phyloP scores from a whole-genome alignment of 1,284 basidiomycete species.

The Leccinum variabile region DNA sequence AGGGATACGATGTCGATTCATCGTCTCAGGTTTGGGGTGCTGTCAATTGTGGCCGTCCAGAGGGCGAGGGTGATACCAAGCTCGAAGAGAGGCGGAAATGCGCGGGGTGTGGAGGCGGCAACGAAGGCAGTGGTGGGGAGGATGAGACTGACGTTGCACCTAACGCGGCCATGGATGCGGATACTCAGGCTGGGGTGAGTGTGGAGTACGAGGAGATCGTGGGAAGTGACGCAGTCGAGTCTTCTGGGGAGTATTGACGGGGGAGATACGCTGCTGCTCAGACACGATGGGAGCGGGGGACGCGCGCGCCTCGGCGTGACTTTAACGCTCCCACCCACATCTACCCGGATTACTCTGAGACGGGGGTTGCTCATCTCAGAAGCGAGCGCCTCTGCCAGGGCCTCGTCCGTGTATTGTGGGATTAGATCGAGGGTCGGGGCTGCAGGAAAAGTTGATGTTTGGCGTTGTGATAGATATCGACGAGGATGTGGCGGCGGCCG shows the following conservation, averaged over 20 bases:
- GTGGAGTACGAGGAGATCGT: constrained; percentile 2
- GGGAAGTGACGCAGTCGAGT: constrained; percentile 17
- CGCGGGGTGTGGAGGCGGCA: constrained; percentile 14
- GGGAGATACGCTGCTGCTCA: constrained; percentile 25
- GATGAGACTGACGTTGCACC: neutral
- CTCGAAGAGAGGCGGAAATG: constrained; percentile 31
- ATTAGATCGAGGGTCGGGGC: neutral
- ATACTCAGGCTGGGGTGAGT: neutral
- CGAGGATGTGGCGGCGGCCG: no score
- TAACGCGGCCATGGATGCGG: neutral
- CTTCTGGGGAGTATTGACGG: constrained; percentile 19
- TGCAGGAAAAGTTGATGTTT: neutral
- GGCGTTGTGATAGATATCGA: neutral
- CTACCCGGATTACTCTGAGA: constrained; percentile 10
- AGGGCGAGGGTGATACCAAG: constrained; percentile 29
- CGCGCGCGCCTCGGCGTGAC: constrained; percentile 13
- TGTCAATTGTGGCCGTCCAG: constrained; percentile 15
- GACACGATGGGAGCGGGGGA: constrained; percentile 20
- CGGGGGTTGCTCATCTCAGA: constrained; percentile 17
- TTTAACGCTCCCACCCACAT: constrained; percentile 18
- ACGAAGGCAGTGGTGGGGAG: neutral
- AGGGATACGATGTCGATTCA: neutral
- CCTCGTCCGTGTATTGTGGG: constrained; percentile 16
- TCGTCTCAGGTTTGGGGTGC: neutral
- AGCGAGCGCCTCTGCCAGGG: constrained; percentile 22